Conservation (phyloP, 2,329 filamentous ascomycete genomes). For the Colletotrichum aenigma region DNA sequence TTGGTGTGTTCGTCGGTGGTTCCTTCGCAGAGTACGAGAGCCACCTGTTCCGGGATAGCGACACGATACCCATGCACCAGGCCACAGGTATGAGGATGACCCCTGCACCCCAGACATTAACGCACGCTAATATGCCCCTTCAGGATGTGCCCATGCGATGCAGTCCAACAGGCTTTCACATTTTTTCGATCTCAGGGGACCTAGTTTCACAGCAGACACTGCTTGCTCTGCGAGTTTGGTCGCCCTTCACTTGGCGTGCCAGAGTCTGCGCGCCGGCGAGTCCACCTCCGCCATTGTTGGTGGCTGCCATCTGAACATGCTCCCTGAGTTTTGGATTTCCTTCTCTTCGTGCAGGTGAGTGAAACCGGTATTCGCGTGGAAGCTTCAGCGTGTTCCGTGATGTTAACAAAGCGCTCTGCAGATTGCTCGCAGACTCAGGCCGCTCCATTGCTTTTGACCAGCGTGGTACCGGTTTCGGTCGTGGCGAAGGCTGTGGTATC, state of each 20-base stretch:
- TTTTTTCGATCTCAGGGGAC: slow-evolving; percentile 59
- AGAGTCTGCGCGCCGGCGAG: slow-evolving; percentile 52
- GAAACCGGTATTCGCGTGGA: not conserved
- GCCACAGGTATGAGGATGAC: slow-evolving; percentile 44
- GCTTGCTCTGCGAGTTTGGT: slow-evolving; percentile 57
- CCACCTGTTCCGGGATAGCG: slow-evolving; percentile 46
- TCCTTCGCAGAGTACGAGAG: slow-evolving; percentile 53
- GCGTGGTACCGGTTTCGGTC: slow-evolving; percentile 54
- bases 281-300: slow-evolving; percentile 50
- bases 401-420: slow-evolving; percentile 21
- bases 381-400: not conserved
- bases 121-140: slow-evolving; percentile 17
- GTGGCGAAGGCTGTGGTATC: slow-evolving; percentile 63
- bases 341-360: slow-evolving; percentile 47
- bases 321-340: slow-evolving; percentile 51
- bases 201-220: slow-evolving; percentile 56
- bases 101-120: not conserved
- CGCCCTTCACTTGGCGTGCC: slow-evolving; percentile 54
- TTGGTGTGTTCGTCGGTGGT: slow-evolving; percentile 55
- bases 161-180: slow-evolving; percentile 60
- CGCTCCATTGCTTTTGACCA: slow-evolving; percentile 46
- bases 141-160: slow-evolving; percentile 53
- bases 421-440: slow-evolving; percentile 55
- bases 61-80: slow-evolving; percentile 56
- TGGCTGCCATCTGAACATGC: slow-evolving; percentile 50